A percentile compares a stretch with the other conserved stretches of the same genome.
Conservation (phyloP, 768 basidiomycete genomes). For the Mycena vitilis region DNA sequence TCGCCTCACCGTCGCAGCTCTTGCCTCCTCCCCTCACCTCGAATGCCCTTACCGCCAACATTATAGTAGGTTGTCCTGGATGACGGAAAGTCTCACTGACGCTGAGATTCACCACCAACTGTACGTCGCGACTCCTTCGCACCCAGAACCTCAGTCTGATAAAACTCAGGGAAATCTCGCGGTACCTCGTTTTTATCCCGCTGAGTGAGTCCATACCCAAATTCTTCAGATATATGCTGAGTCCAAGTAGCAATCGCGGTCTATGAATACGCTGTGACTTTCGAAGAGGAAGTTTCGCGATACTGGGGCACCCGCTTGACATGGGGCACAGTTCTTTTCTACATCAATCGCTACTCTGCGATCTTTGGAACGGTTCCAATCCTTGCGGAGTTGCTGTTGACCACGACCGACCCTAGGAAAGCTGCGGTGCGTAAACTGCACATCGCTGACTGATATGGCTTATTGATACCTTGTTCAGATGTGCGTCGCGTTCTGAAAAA, state of each 20-base stretch:
- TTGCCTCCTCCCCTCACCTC: not conserved
- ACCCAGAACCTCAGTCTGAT: not conserved
- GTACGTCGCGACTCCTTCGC: constrained; percentile 1
- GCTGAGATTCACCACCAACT: constrained; percentile 22
- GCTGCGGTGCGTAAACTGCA: not conserved
- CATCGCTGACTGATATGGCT: not conserved
- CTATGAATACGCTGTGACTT: constrained; percentile 50
- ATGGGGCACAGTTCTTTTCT: constrained; percentile 36
- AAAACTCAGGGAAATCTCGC: constrained; percentile 7
- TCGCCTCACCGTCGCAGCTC: too few relatives aligned
- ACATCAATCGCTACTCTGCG: constrained; percentile 40
- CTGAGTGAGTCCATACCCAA: not conserved
- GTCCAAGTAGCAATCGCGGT: constrained; percentile 40
- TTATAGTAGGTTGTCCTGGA: constrained; percentile 15
- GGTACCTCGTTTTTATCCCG: constrained; percentile 12
- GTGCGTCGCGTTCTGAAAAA: not conserved
- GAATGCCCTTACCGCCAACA: constrained; percentile 13
- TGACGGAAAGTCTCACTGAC: constrained; percentile 28
- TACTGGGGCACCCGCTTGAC: constrained; percentile 45
- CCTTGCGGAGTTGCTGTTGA: constrained; percentile 20
- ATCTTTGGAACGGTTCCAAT: constrained; percentile 37
- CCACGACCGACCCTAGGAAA: constrained; percentile 21
- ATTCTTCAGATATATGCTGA: not conserved
- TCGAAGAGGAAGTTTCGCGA: constrained; percentile 44
- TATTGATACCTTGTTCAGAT: not conserved